phyloP scores from a whole-genome alignment of 2,329 filamentous ascomycete species.

The Periconia digitata region DNA sequence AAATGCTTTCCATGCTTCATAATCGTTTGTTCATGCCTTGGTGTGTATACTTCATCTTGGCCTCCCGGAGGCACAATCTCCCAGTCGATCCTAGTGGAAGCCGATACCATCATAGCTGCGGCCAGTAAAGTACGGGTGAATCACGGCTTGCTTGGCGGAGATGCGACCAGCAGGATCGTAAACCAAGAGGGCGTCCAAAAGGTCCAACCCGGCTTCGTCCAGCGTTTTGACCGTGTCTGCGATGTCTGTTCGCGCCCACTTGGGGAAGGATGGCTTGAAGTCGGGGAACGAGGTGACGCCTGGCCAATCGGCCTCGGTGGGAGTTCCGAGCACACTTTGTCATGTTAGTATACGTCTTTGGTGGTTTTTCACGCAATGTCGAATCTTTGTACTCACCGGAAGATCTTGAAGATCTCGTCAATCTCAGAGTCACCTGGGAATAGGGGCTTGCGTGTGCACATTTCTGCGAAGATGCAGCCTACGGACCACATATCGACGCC shows the following conservation, averaged over 20 bases:
- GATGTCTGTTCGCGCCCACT: conserved; percentile 75
- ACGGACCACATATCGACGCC: conserved; percentile 97
- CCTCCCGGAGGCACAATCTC: conserved; percentile 10
- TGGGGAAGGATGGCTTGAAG: conserved; percentile 89
- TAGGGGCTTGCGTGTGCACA: conserved; percentile 90
- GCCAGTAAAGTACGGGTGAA: conserved; percentile 77
- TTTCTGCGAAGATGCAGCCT: conserved; percentile 93
- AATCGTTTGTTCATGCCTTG: conserved; percentile 31
- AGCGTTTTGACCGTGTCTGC: conserved; percentile 70
- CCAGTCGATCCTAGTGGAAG: conserved; percentile 35
- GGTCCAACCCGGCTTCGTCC: conserved; percentile 70
- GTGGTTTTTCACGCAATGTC: background rate
- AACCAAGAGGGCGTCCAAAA: conserved; percentile 71
- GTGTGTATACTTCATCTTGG: background rate
- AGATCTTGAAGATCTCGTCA: conserved; percentile 93
- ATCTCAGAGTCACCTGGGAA: conserved; percentile 94
- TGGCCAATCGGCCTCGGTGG: conserved; percentile 79
- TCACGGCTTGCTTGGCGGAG: conserved; percentile 83
- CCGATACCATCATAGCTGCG: conserved; percentile 45
- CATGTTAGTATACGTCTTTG: conserved; percentile 17
- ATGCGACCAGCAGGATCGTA: conserved; percentile 87
- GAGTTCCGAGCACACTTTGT: conserved; percentile 69
- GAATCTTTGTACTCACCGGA: conserved; percentile 62
- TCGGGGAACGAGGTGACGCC: conserved; percentile 94
- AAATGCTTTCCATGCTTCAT: conserved; percentile 27